Evolutionary conservation across 495 filamentous ascomycete genomes (phyloP).

Genomic region (Trichoderma erinaceum): DNA sequence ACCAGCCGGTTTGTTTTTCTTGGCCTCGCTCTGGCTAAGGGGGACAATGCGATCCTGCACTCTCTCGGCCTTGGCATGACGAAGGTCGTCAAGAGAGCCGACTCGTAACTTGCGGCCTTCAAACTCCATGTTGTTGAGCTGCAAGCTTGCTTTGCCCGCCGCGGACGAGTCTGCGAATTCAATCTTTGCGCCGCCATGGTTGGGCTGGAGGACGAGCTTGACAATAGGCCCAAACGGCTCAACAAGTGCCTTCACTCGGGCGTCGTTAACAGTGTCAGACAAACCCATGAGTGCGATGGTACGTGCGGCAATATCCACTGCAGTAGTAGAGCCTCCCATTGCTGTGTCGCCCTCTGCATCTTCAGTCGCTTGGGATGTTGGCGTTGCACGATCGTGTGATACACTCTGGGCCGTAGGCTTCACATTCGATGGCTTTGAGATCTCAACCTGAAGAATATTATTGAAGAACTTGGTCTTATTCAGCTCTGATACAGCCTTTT

Average conservation of each 20-base stretch:
- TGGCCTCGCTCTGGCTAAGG: conserved; percentile 32
- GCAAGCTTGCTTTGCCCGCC: conserved; percentile 69
- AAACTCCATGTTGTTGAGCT: conserved; percentile 66
- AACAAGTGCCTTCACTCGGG: conserved; percentile 57
- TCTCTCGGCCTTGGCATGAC: conserved; percentile 51
- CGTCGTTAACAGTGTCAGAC: conserved; percentile 66
- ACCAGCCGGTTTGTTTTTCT: conserved; percentile 34
- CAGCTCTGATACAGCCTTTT: conserved; percentile 56
- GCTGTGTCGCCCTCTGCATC: conserved; percentile 22
- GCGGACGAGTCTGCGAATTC: conserved; percentile 67
- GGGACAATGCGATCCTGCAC: conserved; percentile 45
- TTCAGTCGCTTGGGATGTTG: conserved; percentile 24
- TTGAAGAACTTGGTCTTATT: conserved; percentile 65
- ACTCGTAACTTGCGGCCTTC: conserved; percentile 58
- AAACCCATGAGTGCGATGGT: conserved; percentile 61
- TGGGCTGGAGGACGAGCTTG: conserved; percentile 63
- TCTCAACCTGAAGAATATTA: conserved; percentile 62
- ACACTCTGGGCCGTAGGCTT: conserved; percentile 36
- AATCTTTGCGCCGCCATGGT: conserved; percentile 80
- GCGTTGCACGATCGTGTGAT: conserved; percentile 24
- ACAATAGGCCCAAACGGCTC: conserved; percentile 58
- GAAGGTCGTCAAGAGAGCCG: conserved; percentile 64
- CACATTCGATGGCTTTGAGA: conserved; percentile 43
- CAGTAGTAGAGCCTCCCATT: conserved; percentile 16
- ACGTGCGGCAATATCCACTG: conserved; percentile 37